Conservation (phyloP, 2,329 filamentous ascomycete species). For the Metarhizium rileyi region DNA sequence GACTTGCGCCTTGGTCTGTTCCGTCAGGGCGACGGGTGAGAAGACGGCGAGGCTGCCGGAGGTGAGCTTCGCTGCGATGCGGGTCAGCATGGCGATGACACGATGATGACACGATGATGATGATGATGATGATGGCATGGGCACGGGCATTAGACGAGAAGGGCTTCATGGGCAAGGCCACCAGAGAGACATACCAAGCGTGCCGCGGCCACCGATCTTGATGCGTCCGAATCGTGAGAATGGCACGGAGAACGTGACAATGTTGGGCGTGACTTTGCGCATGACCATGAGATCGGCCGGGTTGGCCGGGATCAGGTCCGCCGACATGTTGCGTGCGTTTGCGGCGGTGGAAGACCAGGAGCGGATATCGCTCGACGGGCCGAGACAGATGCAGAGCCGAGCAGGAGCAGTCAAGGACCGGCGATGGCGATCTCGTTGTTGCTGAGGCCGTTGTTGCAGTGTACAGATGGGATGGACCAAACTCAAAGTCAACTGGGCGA, state of each 20-base stretch:
- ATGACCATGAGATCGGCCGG: slow-evolving; percentile 84
- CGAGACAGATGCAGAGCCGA: neutral
- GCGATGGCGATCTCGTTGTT: neutral
- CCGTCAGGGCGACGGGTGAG: slow-evolving; percentile 80
- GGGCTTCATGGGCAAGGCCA: neutral
- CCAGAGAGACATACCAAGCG: slow-evolving; percentile 54
- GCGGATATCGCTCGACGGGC: neutral
- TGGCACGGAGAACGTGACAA: slow-evolving; percentile 72
- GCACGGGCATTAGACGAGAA: too few relatives aligned
- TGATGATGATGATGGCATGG: too few relatives aligned
- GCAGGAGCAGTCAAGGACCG: neutral
- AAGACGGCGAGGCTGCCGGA: slow-evolving; percentile 78
- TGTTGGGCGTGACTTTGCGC: slow-evolving; percentile 68
- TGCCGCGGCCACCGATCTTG: slow-evolving; percentile 79
- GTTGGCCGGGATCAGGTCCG: slow-evolving; percentile 56
- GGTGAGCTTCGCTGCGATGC: slow-evolving; percentile 44
- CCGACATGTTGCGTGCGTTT: slow-evolving; percentile 39
- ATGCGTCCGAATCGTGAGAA: slow-evolving; percentile 73
- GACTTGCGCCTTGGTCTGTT: slow-evolving; percentile 56
- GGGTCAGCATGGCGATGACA: neutral
- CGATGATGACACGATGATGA: too few relatives aligned
- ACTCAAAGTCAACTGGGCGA: neutral
- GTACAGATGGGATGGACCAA: neutral
- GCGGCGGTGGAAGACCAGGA: slow-evolving; percentile 9
- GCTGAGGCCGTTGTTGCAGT: neutral